Base-by-base conservation (phyloP, 2,329 filamentous ascomycete genomes). In the Rhynchosporium secalis region DNA sequence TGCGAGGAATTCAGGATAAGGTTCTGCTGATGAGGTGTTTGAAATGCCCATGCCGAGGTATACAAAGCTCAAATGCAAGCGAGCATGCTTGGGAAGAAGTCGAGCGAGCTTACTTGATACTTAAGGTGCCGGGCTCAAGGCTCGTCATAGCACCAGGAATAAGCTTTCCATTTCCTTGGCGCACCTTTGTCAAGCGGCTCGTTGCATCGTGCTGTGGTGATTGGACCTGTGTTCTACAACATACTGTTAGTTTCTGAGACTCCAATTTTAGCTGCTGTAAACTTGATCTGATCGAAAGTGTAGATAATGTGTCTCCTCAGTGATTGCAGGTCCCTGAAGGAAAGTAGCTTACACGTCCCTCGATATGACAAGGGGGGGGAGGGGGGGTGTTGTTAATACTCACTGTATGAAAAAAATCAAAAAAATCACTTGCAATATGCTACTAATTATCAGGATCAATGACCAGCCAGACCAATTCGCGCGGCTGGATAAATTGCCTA, bases 1-100 rank as follows among this genome's bases (percentile, higher is more conserved):
- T 67, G 62, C 67, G 66, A 62, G 64, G n/a, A 48, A 7, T 13
- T 40, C 26, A 13, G 46, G 15, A 29, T 29, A 10, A 51, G 43
- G 28, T 20, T 26, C 41, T 45, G 54, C 28, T 43, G 9, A 45
- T 15, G n/a, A 29, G 13, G n/a, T 31, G 33, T 20, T 20, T 20
- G 9, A 36, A 43, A 43, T 59, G 36, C 46, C 33, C 57, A 59
- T 59, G 57, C 36, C 41, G 54, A 15, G 51, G 36, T 54, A 54
- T 4, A 49, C 2, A 33, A 40, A 48, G 46, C 43, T 58, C 40
- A 20, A 29, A 58, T 46, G 40, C 40, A 57, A 57, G 41, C 41
- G 28, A n/a, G 36, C 45, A 58, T 41, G 36, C 45, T 49, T 41
- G 28, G 31, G 33, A 58, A 33, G 6, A 13, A 28, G 56, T 38